Conservation (phyloP, 2,329 filamentous ascomycete species). For the Torrubiellomyces zombiae region DNA sequence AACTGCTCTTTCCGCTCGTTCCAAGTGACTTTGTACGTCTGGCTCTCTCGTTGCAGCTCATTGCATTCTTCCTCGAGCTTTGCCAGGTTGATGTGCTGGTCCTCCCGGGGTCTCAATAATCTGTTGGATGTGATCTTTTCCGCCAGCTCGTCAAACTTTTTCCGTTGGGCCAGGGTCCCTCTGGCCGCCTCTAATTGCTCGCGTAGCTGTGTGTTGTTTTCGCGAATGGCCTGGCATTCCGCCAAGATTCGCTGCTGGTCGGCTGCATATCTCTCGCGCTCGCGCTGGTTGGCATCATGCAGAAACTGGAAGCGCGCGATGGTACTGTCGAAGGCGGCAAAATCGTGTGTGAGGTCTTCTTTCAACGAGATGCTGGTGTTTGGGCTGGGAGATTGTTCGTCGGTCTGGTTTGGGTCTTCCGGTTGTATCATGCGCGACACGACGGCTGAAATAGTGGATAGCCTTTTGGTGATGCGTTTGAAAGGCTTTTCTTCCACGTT, state of each 20-base stretch:
- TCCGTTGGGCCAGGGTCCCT: conserved; percentile 58
- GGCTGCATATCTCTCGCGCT: conserved; percentile 66
- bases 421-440: conserved; percentile 19
- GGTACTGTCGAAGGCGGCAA: conserved; percentile 72
- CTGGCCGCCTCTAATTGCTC: conserved; percentile 63
- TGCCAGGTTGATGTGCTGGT: conserved; percentile 59
- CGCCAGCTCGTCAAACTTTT: conserved; percentile 74
- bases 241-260: conserved; percentile 66
- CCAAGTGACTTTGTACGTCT: conserved; percentile 71
- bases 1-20: conserved; percentile 73
- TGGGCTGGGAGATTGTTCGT: conserved; percentile 16
- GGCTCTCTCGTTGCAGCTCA: conserved; percentile 71
- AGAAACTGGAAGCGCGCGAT: conserved; percentile 82
- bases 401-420: conserved; percentile 16
- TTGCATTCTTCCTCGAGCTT: conserved; percentile 81
- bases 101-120: conserved; percentile 65
- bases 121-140: conserved; percentile 74
- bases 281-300: conserved; percentile 62
- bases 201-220: conserved; percentile 56
- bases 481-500: conserved; percentile 88
- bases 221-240: conserved; percentile 61
- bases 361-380: conserved; percentile 40
- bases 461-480: conserved; percentile 69
- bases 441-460: conserved; percentile 52
- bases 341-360: conserved; percentile 75